These are phyloP conservation scores for Neurospora sp. DNA, from an alignment of 495 filamentous ascomycete species.

Conservation along the genomic window DNA sequence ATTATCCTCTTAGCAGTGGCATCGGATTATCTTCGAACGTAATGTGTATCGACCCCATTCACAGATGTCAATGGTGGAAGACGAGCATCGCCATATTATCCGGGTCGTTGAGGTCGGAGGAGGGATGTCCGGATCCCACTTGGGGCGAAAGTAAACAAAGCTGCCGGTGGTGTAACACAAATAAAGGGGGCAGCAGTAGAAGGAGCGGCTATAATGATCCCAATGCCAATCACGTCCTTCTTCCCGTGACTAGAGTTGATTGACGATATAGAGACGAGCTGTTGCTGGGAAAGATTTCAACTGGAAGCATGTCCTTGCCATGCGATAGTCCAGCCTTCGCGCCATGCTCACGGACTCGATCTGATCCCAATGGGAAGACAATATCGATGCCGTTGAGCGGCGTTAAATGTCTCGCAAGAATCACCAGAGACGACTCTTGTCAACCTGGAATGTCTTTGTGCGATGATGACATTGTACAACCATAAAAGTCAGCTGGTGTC, in stretches of 20 bases:
- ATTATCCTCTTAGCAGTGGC: too few relatives aligned
- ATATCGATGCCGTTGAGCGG: not conserved
- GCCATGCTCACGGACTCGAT: not conserved
- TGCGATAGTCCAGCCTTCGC: not conserved
- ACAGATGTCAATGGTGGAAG: not conserved
- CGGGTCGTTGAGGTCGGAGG: constrained; percentile 10
- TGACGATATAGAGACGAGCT: not conserved
- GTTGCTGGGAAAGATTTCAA: too few relatives aligned
- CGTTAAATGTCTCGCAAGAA: not conserved
- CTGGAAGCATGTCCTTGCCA: too few relatives aligned
- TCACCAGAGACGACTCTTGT: not conserved
- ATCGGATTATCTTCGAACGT: not conserved
- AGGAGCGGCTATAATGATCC: too few relatives aligned
- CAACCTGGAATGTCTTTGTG: not conserved
- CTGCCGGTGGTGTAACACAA: not conserved
- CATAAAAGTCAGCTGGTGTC: not conserved
- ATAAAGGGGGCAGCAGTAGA: not conserved
- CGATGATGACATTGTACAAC: not conserved
- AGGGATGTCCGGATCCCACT: constrained; percentile 6
- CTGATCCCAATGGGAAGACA: not conserved
- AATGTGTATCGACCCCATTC: not conserved
- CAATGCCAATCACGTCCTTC: not conserved
- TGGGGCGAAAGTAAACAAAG: constrained; percentile 8
- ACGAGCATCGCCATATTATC: not conserved
- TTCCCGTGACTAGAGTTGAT: not conserved